A percentile compares a stretch with the other conserved stretches of the same genome.
Evolutionary conservation across 345 rosid species (phyloP).

Genomic region (Dimocarpus longan): DNA sequence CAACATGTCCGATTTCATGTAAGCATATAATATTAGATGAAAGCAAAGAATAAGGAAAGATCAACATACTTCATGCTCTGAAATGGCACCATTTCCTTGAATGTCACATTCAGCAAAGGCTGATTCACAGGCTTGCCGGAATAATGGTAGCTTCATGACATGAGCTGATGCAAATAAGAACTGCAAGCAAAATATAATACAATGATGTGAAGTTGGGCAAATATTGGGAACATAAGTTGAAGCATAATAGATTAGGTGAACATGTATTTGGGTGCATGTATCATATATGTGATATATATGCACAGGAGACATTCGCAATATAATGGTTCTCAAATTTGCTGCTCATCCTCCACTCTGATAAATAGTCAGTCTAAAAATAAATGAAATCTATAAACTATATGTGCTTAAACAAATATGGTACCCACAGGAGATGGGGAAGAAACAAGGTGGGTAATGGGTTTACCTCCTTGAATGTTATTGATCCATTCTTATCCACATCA

Average conservation of each 20-base stretch:
- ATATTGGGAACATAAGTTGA: neutral
- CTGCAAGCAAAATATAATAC: conserved; percentile 46
- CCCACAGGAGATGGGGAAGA: neutral
- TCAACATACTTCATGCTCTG: conserved; percentile 59
- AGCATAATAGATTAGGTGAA: neutral
- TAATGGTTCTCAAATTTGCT: neutral
- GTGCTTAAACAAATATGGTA: neutral
- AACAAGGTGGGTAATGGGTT: conserved; percentile 1
- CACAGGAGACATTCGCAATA: neutral
- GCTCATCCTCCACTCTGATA: neutral
- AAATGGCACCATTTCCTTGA: conserved; percentile 48
- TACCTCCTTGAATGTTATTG: conserved; percentile 93
- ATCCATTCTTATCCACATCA: conserved; percentile 74
- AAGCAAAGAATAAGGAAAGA: neutral
- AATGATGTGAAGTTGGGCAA: neutral
- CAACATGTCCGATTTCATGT: conserved; percentile 15
- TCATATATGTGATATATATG: neutral
- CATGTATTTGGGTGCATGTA: neutral
- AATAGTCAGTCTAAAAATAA: neutral
- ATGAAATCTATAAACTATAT: neutral
- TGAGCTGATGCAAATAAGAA: conserved; percentile 81
- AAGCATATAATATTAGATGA: conserved; percentile 7
- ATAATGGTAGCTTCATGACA: conserved; percentile 63
- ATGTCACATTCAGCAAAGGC: conserved; percentile 62
- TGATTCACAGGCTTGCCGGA: conserved; percentile 66